Conservation (phyloP, 2,329 filamentous ascomycete genomes). For the Xylaria sp. region DNA sequence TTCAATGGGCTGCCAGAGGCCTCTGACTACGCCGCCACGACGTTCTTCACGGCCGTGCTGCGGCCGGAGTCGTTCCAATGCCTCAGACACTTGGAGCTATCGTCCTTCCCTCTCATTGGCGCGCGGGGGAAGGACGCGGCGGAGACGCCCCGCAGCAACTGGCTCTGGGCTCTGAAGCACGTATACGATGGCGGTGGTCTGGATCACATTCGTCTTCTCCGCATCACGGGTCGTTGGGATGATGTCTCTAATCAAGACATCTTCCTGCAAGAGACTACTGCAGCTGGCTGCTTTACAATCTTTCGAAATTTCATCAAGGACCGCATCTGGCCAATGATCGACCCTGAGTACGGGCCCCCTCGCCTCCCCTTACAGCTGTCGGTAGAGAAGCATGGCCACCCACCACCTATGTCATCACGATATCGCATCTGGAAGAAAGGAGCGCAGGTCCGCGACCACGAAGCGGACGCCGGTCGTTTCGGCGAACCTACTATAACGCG, state of each 20-base stretch:
- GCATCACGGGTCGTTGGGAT: not conserved
- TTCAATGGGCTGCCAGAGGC: not conserved
- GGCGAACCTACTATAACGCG: not conserved
- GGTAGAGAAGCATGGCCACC: no score
- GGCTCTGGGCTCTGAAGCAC: not conserved
- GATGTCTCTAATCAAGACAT: not conserved
- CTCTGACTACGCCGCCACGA: conserved; percentile 9
- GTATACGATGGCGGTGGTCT: not conserved
- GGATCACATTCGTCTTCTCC: not conserved
- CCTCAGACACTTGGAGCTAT: not conserved
- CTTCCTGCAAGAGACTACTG: not conserved
- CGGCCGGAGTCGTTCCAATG: not conserved
- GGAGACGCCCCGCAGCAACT: not conserved
- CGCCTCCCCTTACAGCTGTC: conserved; percentile 2
- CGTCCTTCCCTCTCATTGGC: not conserved
- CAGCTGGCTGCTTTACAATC: no score
- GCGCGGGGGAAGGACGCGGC: not conserved
- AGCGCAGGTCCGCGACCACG: not conserved
- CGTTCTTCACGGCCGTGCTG: not conserved
- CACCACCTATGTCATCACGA: no score
- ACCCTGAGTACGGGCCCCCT: conserved; percentile 6
- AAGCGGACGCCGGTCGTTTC: not conserved
- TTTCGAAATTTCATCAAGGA: not conserved
- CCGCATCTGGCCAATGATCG: conserved; percentile 12
- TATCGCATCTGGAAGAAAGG: conserved; percentile 14